Evolutionary conservation across 768 basidiomycete species (phyloP), one percentile per base, ranked within the genome.

Genomic region (Trametes villosa): DNA sequence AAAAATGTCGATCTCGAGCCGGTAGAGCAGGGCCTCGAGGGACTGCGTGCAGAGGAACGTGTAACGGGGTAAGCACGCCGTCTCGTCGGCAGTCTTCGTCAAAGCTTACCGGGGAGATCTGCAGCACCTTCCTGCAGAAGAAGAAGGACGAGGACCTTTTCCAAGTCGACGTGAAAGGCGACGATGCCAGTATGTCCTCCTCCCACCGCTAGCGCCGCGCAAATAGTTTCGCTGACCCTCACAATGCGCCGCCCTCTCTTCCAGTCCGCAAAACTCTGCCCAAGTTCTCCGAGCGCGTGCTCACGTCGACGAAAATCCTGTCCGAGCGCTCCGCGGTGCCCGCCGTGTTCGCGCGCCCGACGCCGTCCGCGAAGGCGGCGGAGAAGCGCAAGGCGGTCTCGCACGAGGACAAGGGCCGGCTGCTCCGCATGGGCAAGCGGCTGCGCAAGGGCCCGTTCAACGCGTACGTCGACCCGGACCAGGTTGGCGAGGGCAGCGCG

Each of bases 1-100:
- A 96, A 97, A 77, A 92, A 97, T 73, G 87, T 96, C 53, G 87
- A 96, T 71, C 82, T 96, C 50, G 83, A 85, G 26, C 86, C 86
- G 50, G 86, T 95, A 20, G 94, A 96, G 67, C 77, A 80, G 47
- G 86, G 85, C 2, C 69, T 96, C 63, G 94, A 96, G 72, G 83
- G 78, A 58, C 76, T 91, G 61, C 79, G 94, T 54, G 83, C 83
- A n/a, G 92, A 96, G 71, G 94, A 96, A 71, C 78, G 91, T 55
- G 81, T 87, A 5, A 83, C 82, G 62, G 94, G 94, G 92, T 94
- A 68, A 62, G 85, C 73, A 17, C 44, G 2, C 18, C 24, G n/a
- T 2, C 12, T 27, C 30, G 15, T n/a, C n/a, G 22, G 1, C 29
- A 29, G 22, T 13, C 12, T 15, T 12, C 3, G 29, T 29, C 6